Conservation (phyloP, 2,329 filamentous ascomycete genomes). For the Colletotrichum musicola region DNA sequence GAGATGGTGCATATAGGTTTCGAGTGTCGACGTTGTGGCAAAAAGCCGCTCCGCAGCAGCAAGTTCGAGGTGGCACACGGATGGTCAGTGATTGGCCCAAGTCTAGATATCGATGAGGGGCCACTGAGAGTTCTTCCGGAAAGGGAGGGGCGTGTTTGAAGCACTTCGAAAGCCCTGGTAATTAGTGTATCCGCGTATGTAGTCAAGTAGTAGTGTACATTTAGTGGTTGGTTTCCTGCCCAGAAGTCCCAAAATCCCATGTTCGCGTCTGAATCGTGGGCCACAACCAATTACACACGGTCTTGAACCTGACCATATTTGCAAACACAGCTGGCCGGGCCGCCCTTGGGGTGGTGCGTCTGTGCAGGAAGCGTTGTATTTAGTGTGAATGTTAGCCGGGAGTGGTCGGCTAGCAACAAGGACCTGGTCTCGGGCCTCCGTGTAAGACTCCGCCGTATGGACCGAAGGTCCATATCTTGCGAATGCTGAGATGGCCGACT, state of each 20-base stretch:
- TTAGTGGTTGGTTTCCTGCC: conserved; percentile 3
- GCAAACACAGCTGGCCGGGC: conserved; percentile 6
- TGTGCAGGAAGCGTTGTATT: conserved; percentile 7
- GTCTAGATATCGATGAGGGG: not conserved
- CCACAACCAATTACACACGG: conserved; percentile 15
- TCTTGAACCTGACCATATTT: not conserved
- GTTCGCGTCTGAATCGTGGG: conserved; percentile 10
- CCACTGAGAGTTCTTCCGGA: conserved; percentile 6
- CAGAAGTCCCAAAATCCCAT: not conserved
- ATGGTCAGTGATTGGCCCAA: conserved; percentile 9
- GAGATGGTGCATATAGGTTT: conserved; percentile 1
- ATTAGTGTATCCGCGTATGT: no score
- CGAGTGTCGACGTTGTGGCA: conserved; percentile 21
- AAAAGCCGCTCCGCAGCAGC: conserved; percentile 7
- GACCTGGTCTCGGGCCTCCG: conserved; percentile 25
- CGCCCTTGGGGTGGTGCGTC: conserved; percentile 2
- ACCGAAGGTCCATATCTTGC: conserved; percentile 24
- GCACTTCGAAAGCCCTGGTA: not conserved
- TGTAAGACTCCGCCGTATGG: conserved; percentile 20
- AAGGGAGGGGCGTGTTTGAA: conserved; percentile 24
- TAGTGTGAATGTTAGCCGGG: not conserved
- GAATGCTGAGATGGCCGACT: conserved; percentile 17
- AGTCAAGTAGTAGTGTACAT: not conserved
- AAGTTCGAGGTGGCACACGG: not conserved
- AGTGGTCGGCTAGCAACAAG: conserved; percentile 25